Evolutionary conservation across 352 stramenopile genomes (phyloP).

Genomic region (Phytophthora niederhauseri): DNA sequence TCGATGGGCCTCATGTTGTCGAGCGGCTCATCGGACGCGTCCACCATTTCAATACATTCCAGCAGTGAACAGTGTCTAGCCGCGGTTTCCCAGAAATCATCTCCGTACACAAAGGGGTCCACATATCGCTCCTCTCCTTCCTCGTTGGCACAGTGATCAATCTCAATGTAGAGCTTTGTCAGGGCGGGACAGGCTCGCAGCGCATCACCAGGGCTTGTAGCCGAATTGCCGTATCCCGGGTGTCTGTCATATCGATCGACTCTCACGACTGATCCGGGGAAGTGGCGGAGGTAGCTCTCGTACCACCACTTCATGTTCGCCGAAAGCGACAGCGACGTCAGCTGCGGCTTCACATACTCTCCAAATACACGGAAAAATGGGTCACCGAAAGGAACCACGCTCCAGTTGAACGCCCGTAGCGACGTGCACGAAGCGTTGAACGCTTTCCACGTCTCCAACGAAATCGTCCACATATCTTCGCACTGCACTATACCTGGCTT

Average conservation of each 20-base stretch:
- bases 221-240: not conserved
- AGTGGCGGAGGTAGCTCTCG: not conserved
- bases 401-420: slow-evolving; percentile 3
- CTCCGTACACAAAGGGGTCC: slow-evolving; percentile 3
- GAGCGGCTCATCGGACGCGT: not conserved
- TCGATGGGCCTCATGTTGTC: not conserved
- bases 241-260: not conserved
- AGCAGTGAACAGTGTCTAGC: not conserved
- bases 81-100: slow-evolving; percentile 9
- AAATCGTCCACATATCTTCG: not conserved
- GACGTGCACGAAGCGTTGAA: slow-evolving; percentile 4
- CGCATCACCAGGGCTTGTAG: not conserved
- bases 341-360: slow-evolving; percentile 7
- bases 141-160: not conserved
- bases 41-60: slow-evolving; percentile 4
- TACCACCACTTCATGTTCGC: slow-evolving; percentile 1
- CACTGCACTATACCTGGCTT: not conserved
- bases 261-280: not conserved
- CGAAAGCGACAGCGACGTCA: slow-evolving; percentile 9
- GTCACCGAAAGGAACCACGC: slow-evolving; percentile 9
- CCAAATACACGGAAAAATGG: slow-evolving; percentile 15
- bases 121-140: not conserved
- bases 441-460: slow-evolving; percentile 4
- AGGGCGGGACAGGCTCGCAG: slow-evolving; percentile 5
- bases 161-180: slow-evolving; percentile 2